Conservation (phyloP, 768 basidiomycete genomes). For the Suillus clintonianus region DNA sequence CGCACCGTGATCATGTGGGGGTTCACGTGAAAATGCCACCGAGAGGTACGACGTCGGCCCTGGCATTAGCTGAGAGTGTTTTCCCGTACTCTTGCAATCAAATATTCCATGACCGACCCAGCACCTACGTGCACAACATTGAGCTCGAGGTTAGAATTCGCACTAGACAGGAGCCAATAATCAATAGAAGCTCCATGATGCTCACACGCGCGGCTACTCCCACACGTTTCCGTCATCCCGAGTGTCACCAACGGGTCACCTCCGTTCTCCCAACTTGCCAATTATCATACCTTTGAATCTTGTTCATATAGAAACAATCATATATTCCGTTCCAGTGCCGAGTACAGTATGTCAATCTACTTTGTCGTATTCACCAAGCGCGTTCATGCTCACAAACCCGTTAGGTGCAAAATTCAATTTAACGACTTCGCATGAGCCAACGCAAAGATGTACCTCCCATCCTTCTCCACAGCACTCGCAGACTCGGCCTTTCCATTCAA, state of each 20-base stretch:
- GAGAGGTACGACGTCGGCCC: not conserved
- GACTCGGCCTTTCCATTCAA: constrained; percentile 14
- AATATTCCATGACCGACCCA: no score
- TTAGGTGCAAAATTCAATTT: not conserved
- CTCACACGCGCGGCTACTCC: not conserved
- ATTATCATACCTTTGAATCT: not conserved
- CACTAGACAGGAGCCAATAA: not conserved
- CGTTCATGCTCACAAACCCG: not conserved
- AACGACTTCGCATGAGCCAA: not conserved
- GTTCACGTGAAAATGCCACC: not conserved
- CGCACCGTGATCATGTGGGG: not conserved
- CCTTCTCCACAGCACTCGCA: constrained; percentile 15
- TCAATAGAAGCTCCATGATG: not conserved
- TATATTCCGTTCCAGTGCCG: not conserved
- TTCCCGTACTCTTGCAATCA: no score
- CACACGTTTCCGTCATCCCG: not conserved
- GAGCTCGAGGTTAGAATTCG: no score
- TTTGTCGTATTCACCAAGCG: not conserved
- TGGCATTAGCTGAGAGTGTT: no score
- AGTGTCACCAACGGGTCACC: not conserved
- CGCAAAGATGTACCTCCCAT: constrained; percentile 22
- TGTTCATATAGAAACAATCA: not conserved
- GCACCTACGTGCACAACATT: no score
- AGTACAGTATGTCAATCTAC: not conserved
- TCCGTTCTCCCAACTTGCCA: not conserved